Base-by-base conservation (phyloP, 768 basidiomycete genomes). In the Phanerochaete sordida region DNA sequence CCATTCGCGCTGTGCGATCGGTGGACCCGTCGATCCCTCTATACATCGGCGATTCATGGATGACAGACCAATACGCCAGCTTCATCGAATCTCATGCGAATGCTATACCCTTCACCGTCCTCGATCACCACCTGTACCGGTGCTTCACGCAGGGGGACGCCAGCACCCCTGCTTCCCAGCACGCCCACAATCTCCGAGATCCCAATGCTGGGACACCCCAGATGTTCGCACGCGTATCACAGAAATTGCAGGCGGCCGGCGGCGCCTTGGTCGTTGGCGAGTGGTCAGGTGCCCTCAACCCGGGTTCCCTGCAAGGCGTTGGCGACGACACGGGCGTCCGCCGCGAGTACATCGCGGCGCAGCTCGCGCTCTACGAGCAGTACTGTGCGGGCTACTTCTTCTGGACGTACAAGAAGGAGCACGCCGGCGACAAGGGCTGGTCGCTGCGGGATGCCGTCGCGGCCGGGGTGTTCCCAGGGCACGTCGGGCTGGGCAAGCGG, bases 81-180 rank as follows among this genome's bases (percentile, higher is more conserved):
- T 89, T 81, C 65, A 74, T 85, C 66, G 72, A 72, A 63, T 48
- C 70, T 48, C 9, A 52, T 64, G 11, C 65, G 58, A 12, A 57
- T 56, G 43, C 67, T 58, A 28, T 67, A 26, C 57, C 75, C 58
- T 67, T 84, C 28, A 75, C 85, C 21, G 84, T 87, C 15, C 75
- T 93, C 43, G 92, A 94, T 70, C 89, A 92, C 64, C 92, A 93
- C 67, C 79, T 93, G 23, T 94, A 93, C 67, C 83, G 92, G 26
- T 91, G 90, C 71, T 91, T 92, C 70, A 89, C 88, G 0, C 61
- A 69, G 0, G 73, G 73, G 1, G 92, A 94, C 69, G 81, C 72
- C 19, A 60, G 69, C 1, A 84, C 82, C 2, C 69, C 80, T 7
- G 88, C 81, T 0, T 67, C 78, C 2, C 77, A 81, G 46, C 91